These are phyloP conservation scores for Fragaria vesca DNA, from an alignment of 306 rosid genomes.

Conservation along the genomic window DNA sequence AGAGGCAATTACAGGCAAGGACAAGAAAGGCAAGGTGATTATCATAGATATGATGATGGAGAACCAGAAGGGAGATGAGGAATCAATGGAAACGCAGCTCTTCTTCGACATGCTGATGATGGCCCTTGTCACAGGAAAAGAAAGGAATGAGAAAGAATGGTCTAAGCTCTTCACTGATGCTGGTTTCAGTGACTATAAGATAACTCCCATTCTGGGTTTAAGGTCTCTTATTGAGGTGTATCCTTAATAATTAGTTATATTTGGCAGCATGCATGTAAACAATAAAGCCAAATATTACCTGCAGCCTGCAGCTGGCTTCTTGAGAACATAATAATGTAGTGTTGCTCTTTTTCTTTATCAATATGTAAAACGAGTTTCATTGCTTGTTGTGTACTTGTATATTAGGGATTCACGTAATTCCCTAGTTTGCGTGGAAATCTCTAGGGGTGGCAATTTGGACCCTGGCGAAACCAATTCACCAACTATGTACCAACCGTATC, in stretches of 20 bases:
- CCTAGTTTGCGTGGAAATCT: too few species aligned
- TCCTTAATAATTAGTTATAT: neutral
- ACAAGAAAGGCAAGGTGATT: constrained; percentile 40
- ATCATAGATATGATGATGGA: constrained; percentile 46
- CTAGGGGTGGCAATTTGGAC: too few species aligned
- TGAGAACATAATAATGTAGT: too few species aligned
- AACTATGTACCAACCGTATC: too few species aligned
- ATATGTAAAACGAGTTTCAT: too few species aligned
- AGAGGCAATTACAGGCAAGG: constrained; percentile 29
- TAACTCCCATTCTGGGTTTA: constrained; percentile 30
- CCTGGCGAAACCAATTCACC: too few species aligned
- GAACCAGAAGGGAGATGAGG: constrained; percentile 19
- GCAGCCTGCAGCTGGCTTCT: too few species aligned
- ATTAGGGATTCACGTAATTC: too few species aligned
- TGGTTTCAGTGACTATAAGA: constrained; percentile 33
- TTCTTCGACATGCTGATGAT: constrained; percentile 32
- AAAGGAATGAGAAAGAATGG: constrained; percentile 38
- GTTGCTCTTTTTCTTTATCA: too few species aligned
- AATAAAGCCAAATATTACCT: neutral
- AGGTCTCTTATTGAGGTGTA: constrained; percentile 39
- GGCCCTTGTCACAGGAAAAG: constrained; percentile 19
- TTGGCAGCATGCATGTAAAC: neutral
- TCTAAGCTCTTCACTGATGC: constrained; percentile 30
- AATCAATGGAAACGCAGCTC: constrained; percentile 28
- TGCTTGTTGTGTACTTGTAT: too few species aligned